Evolutionary conservation across 805 yeast species (phyloP), one percentile per base, ranked within the genome.

Genomic region (Tetrapisispora nanseiensis): DNA sequence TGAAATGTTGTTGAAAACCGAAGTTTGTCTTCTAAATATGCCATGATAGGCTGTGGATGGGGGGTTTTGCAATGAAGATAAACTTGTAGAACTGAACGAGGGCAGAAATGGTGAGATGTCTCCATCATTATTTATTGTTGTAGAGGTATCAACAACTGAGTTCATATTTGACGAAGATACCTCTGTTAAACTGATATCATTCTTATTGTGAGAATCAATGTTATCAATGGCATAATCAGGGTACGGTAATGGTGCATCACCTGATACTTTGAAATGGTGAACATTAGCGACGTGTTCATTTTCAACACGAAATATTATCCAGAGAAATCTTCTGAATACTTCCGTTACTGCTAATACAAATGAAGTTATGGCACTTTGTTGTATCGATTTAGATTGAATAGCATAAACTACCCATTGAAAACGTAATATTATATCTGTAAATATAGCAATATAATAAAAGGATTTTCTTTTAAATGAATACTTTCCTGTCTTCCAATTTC

Each of bases 261-360:
- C 76, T 9, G 94, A 80, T 0, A 97, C 97, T 49, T 95, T 73
- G 62, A 80, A 84, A 34, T 86, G 65, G 42, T 78, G 78, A 10
- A 87, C 95, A 57, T 90, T 90, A 0, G 97, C 80, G 37, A 89
- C 81, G 61, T 92, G 98, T 62, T 92, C 97, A 62, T 92, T 92
- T 53, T 92, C 98, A 74, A 92, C 82, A 66, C 98, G 79, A 68
- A 92, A 82, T 38, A 84, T 75, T 7, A 86, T 71, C 98, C 98
- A 92, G 12, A 90, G 66, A 51, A 86, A 82, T 56, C 98, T 71
- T 57, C 98, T 73, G 2, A 83, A 27, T 3, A 86, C 63, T 61
- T 92, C 98, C 0, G 92, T 86, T 23, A 84, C 50, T 0, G 95
- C 95, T 38, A 92, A 76, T 39, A 76, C 70, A 56, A 90, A 89